These are phyloP conservation scores for Blastobotrys peoriensis DNA, from an alignment of 805 yeast species.

Conservation along the genomic window DNA sequence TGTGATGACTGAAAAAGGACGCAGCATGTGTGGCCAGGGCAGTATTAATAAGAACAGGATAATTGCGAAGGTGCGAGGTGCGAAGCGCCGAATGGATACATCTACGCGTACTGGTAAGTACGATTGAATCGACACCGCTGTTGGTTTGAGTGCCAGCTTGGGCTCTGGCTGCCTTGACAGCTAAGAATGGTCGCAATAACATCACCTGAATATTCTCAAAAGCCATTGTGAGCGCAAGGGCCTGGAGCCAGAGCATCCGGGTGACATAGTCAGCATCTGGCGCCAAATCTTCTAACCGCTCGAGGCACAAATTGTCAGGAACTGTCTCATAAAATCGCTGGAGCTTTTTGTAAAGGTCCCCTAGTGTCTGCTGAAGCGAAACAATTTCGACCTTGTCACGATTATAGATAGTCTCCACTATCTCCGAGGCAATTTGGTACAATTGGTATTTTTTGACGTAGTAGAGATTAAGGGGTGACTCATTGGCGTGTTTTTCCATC, in stretches of 20 bases:
- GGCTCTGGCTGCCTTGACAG: conserved; percentile 8
- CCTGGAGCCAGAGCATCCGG: conserved; percentile 7
- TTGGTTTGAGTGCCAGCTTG: background rate
- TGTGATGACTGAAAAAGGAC: conserved; percentile 10
- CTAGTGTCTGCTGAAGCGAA: conserved; percentile 8
- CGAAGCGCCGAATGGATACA: conserved; percentile 9
- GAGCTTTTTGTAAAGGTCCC: conserved; percentile 5
- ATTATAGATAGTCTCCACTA: conserved; percentile 9
- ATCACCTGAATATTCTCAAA: conserved; percentile 12
- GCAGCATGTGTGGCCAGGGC: conserved; percentile 11
- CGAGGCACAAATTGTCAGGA: conserved; percentile 9
- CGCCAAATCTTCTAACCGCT: conserved; percentile 6
- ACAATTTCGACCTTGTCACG: conserved; percentile 11
- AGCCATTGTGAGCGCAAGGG: conserved; percentile 10
- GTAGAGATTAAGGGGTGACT: conserved; percentile 8
- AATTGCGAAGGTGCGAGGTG: conserved; percentile 7
- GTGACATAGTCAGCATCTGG: conserved; percentile 1
- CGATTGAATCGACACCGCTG: conserved; percentile 6
- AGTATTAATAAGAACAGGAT: conserved; percentile 6
- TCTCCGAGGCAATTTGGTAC: conserved; percentile 11
- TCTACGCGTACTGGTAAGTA: conserved; percentile 7
- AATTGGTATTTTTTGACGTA: conserved; percentile 6
- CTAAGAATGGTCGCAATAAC: conserved; percentile 9
- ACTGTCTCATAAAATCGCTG: conserved; percentile 8
- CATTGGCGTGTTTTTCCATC: too few relatives aligned